These are phyloP conservation scores for Trichophyton mentagrophytes DNA, from an alignment of 2,329 filamentous ascomycete genomes.

Conservation along the genomic window DNA sequence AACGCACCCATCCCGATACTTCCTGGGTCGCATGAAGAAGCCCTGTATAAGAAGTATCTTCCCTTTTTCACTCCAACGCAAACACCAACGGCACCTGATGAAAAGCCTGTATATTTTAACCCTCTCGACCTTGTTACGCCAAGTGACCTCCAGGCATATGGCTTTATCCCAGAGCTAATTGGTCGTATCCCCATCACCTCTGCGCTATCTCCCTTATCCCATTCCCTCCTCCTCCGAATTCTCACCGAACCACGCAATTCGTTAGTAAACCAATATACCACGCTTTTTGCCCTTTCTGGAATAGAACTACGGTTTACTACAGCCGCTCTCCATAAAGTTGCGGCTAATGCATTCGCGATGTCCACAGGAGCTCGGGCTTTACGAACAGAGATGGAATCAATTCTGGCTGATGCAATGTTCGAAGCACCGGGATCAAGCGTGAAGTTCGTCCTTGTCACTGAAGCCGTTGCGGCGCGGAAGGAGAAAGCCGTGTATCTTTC, in stretches of 20 bases:
- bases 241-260: slow-evolving; percentile 86
- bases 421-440: slow-evolving; percentile 55
- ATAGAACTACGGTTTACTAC: slow-evolving; percentile 72
- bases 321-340: slow-evolving; percentile 67
- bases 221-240: slow-evolving; percentile 62
- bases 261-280: slow-evolving; percentile 74
- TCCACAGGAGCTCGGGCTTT: slow-evolving; percentile 69
- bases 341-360: slow-evolving; percentile 53
- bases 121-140: slow-evolving; percentile 61
- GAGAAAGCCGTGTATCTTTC: slow-evolving; percentile 43
- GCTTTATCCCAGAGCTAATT: slow-evolving; percentile 88
- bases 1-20: slow-evolving; percentile 38
- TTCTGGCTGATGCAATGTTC: slow-evolving; percentile 69
- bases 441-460: slow-evolving; percentile 61
- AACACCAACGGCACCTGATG: slow-evolving; percentile 20
- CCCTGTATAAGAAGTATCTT: slow-evolving; percentile 45
- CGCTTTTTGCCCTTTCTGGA: slow-evolving; percentile 68
- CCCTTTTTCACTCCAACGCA: slow-evolving; percentile 49
- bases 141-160: slow-evolving; percentile 67
- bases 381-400: slow-evolving; percentile 67
- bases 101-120: slow-evolving; percentile 40
- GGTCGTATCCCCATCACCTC: slow-evolving; percentile 88
- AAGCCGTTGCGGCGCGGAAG: slow-evolving; percentile 51
- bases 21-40: slow-evolving; percentile 53
- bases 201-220: slow-evolving; percentile 63